These are phyloP conservation scores for Cladosporium austrohemisphaericum DNA, from an alignment of 2,329 filamentous ascomycete species.

Conservation along the genomic window DNA sequence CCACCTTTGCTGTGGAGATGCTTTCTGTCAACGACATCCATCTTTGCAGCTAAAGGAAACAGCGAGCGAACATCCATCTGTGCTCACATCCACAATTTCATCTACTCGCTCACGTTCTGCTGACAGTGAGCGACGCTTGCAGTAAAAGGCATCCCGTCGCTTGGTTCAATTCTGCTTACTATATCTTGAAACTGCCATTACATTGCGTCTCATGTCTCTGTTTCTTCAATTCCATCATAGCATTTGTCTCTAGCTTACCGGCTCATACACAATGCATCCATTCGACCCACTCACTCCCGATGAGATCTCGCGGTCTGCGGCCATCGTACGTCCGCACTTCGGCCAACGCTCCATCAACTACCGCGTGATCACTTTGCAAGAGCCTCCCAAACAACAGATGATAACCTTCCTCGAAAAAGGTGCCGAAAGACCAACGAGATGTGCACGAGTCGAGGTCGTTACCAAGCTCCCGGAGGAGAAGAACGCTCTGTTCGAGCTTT, in stretches of 20 bases:
- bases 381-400: slow-evolving; percentile 29
- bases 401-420: slow-evolving; percentile 29
- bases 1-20: too few relatives aligned
- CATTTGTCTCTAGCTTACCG: too few relatives aligned
- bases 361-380: slow-evolving; percentile 30
- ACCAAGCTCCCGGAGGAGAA: background rate
- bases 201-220: too few relatives aligned
- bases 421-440: background rate
- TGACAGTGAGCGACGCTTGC: too few relatives aligned
- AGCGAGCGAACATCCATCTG: background rate
- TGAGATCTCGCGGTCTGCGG: slow-evolving; percentile 43
- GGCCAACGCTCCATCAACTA: slow-evolving; percentile 55
- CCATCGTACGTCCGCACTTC: slow-evolving; percentile 56
- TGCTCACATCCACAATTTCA: background rate
- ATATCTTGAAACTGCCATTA: background rate
- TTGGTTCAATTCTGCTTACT: too few relatives aligned
- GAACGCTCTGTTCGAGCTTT: slow-evolving; percentile 7
- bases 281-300: slow-evolving; percentile 25
- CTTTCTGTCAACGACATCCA: background rate
- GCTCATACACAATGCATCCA: slow-evolving; percentile 13
- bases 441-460: slow-evolving; percentile 13
- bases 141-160: too few relatives aligned
- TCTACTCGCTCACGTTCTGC: background rate
- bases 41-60: background rate
- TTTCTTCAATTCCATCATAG: too few relatives aligned